Percentiles rank a stretch among this genome's conserved stretches.
Evolutionary conservation across 2,329 filamentous ascomycete genomes (phyloP).

Genomic region (Pseudogymnoascus sp.): DNA sequence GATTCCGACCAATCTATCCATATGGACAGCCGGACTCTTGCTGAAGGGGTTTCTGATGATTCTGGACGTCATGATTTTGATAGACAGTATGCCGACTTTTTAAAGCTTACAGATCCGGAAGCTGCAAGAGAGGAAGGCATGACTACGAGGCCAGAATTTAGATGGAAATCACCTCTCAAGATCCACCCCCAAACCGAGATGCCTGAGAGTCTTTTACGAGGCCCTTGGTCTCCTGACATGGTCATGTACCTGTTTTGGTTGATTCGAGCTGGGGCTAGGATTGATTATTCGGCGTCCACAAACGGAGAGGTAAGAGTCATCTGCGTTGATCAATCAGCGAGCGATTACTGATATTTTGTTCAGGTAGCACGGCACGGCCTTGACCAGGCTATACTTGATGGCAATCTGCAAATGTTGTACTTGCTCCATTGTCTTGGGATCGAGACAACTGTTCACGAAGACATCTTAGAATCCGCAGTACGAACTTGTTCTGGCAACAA

Average conservation of each 20-base stretch:
- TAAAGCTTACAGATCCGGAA: not conserved
- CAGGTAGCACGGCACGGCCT: conserved; percentile 10
- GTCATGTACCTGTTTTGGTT: conserved; percentile 26
- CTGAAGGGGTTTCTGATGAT: not conserved
- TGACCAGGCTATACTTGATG: conserved; percentile 8
- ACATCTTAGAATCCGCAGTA: conserved; percentile 3
- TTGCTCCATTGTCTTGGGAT: conserved; percentile 10
- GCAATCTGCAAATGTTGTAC: conserved; percentile 9
- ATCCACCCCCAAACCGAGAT: conserved; percentile 15
- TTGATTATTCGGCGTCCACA: conserved; percentile 24
- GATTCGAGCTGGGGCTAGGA: conserved; percentile 21
- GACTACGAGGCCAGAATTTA: not conserved
- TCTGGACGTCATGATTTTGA: conserved; percentile 11
- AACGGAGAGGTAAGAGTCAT: conserved; percentile 24
- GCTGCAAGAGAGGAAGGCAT: not conserved
- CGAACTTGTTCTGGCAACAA: not conserved
- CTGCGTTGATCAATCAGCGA: not conserved
- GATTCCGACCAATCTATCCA: not conserved
- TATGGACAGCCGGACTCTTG: not conserved
- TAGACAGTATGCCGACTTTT: conserved; percentile 16
- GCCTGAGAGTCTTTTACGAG: conserved; percentile 24
- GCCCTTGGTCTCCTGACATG: conserved; percentile 25
- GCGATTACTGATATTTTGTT: not conserved
- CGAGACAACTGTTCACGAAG: not conserved
- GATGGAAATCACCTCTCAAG: not conserved